A percentile compares a stretch with the other conserved stretches of the same genome.
These are phyloP conservation scores for Claviceps sp. DNA, from an alignment of 2,329 filamentous ascomycete genomes.

Conservation along the genomic window DNA sequence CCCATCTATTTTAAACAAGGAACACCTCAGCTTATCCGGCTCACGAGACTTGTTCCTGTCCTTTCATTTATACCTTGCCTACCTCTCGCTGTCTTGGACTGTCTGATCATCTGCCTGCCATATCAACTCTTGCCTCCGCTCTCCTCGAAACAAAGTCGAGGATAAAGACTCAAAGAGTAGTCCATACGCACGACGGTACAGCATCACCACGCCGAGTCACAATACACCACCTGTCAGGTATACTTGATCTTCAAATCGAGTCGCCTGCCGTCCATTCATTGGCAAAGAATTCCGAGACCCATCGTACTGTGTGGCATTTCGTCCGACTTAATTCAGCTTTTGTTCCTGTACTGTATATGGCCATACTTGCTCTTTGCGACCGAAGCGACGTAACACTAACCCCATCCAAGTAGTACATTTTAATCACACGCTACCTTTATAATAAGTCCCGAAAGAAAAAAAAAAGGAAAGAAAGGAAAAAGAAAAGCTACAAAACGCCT, in stretches of 20 bases:
- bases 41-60: conserved; percentile 22
- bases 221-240: conserved; percentile 5
- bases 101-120: not conserved
- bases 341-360: conserved; percentile 9
- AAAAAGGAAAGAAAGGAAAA: not conserved
- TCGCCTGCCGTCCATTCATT: conserved; percentile 32
- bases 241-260: conserved; percentile 2
- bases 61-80: conserved; percentile 22
- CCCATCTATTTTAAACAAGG: conserved; percentile 22
- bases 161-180: conserved; percentile 1
- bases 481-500: not conserved
- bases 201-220: conserved; percentile 15
- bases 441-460: not conserved
- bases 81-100: not conserved
- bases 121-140: too few relatives aligned
- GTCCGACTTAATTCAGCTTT: conserved; percentile 1
- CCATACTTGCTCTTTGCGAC: conserved; percentile 6
- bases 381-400: conserved; percentile 6
- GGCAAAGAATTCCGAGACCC: conserved; percentile 10
- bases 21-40: conserved; percentile 22
- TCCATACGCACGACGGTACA: conserved; percentile 16
- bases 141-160: not conserved
- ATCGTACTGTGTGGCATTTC: conserved; percentile 5
- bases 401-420: not conserved
- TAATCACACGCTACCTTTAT: not conserved